These are phyloP conservation scores for Fusarium xylarioides DNA, from an alignment of 2,329 filamentous ascomycete species.

Conservation along the genomic window DNA sequence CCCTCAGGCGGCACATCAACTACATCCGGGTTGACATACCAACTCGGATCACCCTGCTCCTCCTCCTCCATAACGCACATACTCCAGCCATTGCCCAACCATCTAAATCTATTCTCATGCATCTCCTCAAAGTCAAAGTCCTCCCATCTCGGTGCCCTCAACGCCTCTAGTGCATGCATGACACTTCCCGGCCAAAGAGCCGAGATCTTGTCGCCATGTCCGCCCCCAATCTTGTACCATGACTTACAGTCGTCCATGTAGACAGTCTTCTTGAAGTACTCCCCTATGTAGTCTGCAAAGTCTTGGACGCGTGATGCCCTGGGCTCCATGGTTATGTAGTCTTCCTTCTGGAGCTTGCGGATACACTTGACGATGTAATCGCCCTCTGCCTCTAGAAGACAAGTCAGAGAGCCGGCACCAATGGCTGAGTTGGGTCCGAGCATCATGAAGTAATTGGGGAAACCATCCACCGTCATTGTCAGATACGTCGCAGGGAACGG, in stretches of 20 bases:
- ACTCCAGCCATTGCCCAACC: not conserved
- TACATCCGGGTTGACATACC: not conserved
- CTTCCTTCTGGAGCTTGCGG: not conserved
- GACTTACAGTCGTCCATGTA: not conserved
- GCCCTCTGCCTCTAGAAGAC: not conserved
- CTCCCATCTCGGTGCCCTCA: not conserved
- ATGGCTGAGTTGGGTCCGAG: not conserved
- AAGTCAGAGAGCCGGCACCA: not conserved
- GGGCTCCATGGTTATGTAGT: not conserved
- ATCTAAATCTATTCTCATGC: not conserved
- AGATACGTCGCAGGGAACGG: not conserved
- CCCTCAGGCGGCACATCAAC: not conserved
- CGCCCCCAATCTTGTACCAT: not conserved
- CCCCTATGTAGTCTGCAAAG: not conserved
- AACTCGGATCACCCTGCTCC: not conserved
- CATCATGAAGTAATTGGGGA: not conserved
- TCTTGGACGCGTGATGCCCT: not conserved
- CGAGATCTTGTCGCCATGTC: not conserved
- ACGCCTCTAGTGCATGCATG: not conserved
- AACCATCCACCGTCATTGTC: not conserved
- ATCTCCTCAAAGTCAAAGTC: conserved; percentile 1
- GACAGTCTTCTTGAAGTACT: not conserved
- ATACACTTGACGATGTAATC: not conserved
- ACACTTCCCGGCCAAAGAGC: not conserved
- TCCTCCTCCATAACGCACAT: not conserved